Conservation (phyloP, 345 rosid species). For the Gossypium sturtianum region DNA sequence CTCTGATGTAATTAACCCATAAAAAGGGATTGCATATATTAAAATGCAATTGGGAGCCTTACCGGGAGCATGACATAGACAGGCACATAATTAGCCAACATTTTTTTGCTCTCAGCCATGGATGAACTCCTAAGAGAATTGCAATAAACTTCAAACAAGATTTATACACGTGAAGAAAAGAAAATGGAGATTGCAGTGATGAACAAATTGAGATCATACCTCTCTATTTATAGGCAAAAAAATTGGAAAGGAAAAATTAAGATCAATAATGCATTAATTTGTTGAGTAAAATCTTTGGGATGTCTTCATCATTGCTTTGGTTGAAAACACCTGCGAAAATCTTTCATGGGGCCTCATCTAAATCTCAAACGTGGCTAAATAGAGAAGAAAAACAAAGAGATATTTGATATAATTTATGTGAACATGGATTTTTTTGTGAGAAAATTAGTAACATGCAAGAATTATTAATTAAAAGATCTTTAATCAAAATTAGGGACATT, state of each 20-base stretch:
- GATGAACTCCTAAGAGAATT: neutral
- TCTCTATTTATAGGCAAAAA: neutral
- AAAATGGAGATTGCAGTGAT: neutral
- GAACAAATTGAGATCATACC: neutral
- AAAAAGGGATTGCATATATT: too few relatives aligned
- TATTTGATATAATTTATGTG: too few relatives aligned
- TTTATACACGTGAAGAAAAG: neutral
- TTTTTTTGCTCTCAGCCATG: slow-evolving; percentile 27
- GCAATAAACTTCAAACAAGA: neutral
- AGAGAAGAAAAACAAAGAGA: neutral
- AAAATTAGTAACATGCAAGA: too few relatives aligned
- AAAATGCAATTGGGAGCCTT: slow-evolving; percentile 13
- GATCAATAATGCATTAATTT: neutral
- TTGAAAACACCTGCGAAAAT: neutral
- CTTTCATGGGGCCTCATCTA: neutral
- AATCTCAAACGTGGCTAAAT: neutral
- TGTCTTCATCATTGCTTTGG: neutral
- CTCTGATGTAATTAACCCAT: too few relatives aligned
- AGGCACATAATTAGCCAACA: slow-evolving; percentile 51
- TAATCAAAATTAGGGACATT: too few relatives aligned
- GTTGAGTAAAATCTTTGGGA: neutral
- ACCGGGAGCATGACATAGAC: slow-evolving; percentile 61
- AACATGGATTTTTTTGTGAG: too few relatives aligned
- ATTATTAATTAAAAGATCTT: too few relatives aligned
- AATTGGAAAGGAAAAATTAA: neutral